These are phyloP conservation scores for Penicillium aurantiogriseum DNA, from an alignment of 2,329 filamentous ascomycete species.

Conservation along the genomic window DNA sequence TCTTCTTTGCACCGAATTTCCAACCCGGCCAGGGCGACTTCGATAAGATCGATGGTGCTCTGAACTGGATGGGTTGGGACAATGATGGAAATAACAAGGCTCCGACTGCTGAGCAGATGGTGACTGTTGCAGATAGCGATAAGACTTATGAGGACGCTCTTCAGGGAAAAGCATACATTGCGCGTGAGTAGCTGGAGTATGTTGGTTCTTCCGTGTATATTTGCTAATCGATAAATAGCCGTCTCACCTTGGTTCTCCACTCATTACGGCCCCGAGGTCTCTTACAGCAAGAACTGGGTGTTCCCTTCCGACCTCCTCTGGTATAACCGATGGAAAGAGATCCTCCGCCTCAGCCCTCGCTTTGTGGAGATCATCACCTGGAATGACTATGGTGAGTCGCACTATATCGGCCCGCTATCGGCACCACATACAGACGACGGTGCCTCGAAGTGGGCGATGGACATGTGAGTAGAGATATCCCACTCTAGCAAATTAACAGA, in stretches of 20 bases:
- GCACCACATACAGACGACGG: slow-evolving; percentile 41
- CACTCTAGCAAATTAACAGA: too few species aligned
- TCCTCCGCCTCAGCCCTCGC: slow-evolving; percentile 46
- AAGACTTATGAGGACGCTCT: slow-evolving; percentile 34
- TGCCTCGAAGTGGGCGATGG: slow-evolving; percentile 51
- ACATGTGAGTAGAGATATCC: slow-evolving; percentile 41
- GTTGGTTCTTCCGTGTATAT: not conserved
- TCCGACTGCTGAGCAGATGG: slow-evolving; percentile 39
- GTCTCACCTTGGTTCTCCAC: slow-evolving; percentile 54
- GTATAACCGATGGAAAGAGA: slow-evolving; percentile 44
- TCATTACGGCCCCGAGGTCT: slow-evolving; percentile 47
- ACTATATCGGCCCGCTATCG: slow-evolving; percentile 53
- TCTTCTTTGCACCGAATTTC: slow-evolving; percentile 55
- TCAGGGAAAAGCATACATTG: slow-evolving; percentile 50
- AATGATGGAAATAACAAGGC: slow-evolving; percentile 51
- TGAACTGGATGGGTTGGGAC: slow-evolving; percentile 49
- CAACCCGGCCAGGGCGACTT: slow-evolving; percentile 44
- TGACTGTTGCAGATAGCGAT: slow-evolving; percentile 45
- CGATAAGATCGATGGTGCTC: slow-evolving; percentile 40
- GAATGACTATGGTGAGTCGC: slow-evolving; percentile 57
- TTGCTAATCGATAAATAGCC: slow-evolving; percentile 23
- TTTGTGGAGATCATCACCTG: slow-evolving; percentile 51
- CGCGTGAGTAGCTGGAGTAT: slow-evolving; percentile 33
- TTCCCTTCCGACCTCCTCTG: slow-evolving; percentile 48
- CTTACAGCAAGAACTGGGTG: slow-evolving; percentile 54